Conservation (phyloP, 805 yeast species). For the Wickerhamiella allomyrinae region DNA sequence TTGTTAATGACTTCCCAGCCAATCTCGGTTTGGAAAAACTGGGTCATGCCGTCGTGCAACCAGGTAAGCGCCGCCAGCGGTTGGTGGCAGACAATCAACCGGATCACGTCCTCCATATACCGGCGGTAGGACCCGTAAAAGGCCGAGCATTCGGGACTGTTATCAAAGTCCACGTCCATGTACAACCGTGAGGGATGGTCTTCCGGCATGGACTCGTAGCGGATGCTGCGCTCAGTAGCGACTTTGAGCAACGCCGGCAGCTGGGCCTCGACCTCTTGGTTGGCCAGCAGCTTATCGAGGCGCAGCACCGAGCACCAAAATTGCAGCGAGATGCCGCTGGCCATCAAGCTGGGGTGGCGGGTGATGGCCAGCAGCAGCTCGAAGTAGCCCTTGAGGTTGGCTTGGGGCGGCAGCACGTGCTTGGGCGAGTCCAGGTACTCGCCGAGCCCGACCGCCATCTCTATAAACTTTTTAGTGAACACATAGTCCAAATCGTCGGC, state of each 20-base stretch:
- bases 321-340: conserved; percentile 79
- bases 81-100: conserved; percentile 73
- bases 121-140: conserved; percentile 71
- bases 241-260: conserved; percentile 58
- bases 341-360: conserved; percentile 69
- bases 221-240: conserved; percentile 64
- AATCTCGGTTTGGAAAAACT: conserved; percentile 47
- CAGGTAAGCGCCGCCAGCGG: conserved; percentile 72
- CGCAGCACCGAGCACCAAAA: conserved; percentile 89
- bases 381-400: conserved; percentile 57
- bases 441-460: conserved; percentile 77
- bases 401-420: conserved; percentile 32
- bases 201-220: conserved; percentile 54
- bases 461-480: conserved; percentile 76
- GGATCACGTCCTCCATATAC: conserved; percentile 77
- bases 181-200: conserved; percentile 49
- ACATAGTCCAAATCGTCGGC: conserved; percentile 72
- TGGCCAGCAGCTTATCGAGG: conserved; percentile 44
- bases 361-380: conserved; percentile 68
- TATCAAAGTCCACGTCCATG: conserved; percentile 78
- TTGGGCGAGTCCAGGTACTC: conserved; percentile 42
- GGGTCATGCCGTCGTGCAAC: conserved; percentile 60
- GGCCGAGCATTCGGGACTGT: conserved; percentile 60
- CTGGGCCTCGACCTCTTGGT: conserved; percentile 32
- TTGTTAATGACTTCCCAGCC: conserved; percentile 52